These are phyloP conservation scores for Tribonema minus DNA, from an alignment of 108 stramenopile species.

Conservation along the genomic window DNA sequence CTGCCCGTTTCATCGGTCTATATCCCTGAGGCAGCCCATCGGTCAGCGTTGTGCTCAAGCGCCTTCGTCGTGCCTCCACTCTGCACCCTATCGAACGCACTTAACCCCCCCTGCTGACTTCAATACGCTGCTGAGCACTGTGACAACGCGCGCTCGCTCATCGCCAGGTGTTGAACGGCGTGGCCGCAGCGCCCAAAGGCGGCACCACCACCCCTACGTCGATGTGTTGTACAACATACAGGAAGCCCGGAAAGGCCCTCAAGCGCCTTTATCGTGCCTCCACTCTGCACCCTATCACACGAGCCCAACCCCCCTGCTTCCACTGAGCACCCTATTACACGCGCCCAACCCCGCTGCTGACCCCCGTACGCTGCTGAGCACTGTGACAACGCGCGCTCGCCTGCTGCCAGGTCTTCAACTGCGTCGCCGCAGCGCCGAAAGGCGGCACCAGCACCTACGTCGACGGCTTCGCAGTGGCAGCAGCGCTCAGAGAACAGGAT, in stretches of 20 bases:
- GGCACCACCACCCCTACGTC: conserved; percentile 16
- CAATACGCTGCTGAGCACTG: too few species aligned
- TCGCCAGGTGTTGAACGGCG: conserved; percentile 21
- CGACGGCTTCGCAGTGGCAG: conserved; percentile 29
- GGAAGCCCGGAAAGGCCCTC: neutral
- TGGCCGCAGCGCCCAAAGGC: neutral
- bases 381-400: neutral
- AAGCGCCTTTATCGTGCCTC: neutral
- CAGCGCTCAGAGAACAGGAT: neutral
- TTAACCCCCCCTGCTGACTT: neutral
- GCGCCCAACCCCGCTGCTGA: neutral
- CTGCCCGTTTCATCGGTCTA: too few species aligned
- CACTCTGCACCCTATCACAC: neutral
- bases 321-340: neutral
- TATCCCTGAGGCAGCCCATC: too few species aligned
- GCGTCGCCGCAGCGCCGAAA: neutral
- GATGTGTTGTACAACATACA: neutral
- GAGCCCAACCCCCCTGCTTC: neutral
- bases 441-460: conserved; percentile 32
- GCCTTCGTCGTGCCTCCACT: neutral
- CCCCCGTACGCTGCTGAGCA: too few species aligned
- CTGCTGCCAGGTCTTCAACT: conserved; percentile 15
- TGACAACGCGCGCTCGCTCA: neutral
- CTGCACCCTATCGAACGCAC: neutral
- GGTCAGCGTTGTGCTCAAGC: too few species aligned